These are phyloP conservation scores for Fraxinus xanthoxyloides DNA, from an alignment of 305 asterid species.

Conservation along the genomic window DNA sequence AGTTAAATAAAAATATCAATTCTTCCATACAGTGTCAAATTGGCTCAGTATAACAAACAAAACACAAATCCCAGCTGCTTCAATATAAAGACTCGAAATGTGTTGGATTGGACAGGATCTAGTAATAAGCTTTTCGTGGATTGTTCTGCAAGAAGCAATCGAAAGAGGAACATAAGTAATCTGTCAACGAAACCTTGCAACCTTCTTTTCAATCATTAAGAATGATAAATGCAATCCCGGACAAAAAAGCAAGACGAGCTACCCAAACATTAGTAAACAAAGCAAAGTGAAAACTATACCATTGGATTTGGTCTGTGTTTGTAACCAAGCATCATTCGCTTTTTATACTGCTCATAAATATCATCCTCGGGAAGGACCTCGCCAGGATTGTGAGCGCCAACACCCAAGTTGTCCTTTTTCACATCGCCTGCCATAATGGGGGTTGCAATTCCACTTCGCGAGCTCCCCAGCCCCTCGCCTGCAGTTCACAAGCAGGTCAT, in stretches of 20 bases:
- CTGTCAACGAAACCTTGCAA: neutral
- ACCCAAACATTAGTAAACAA: neutral
- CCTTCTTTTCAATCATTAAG: neutral
- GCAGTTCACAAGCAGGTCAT: conserved; percentile 22
- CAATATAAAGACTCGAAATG: conserved; percentile 9
- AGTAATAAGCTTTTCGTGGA: conserved; percentile 80
- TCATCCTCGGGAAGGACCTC: conserved; percentile 90
- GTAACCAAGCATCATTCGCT: conserved; percentile 97
- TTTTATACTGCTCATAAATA: conserved; percentile 94
- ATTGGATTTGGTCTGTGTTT: conserved; percentile 87
- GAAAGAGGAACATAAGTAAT: neutral
- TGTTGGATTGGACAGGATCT: conserved; percentile 8
- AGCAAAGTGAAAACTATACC: conserved; percentile 37
- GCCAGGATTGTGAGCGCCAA: conserved; percentile 88
- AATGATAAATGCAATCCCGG: neutral
- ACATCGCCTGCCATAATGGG: conserved; percentile 86
- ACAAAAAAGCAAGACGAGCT: neutral
- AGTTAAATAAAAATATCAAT: neutral
- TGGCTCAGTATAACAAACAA: neutral
- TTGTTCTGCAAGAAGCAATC: conserved; percentile 52
- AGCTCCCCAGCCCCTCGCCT: conserved; percentile 96
- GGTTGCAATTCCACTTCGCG: conserved; percentile 82
- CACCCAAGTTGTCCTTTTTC: conserved; percentile 81
- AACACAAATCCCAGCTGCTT: conserved; percentile 19
- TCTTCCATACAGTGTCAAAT: neutral